These are phyloP conservation scores for Apiospora marii DNA, from an alignment of 2,329 filamentous ascomycete genomes.

Conservation along the genomic window DNA sequence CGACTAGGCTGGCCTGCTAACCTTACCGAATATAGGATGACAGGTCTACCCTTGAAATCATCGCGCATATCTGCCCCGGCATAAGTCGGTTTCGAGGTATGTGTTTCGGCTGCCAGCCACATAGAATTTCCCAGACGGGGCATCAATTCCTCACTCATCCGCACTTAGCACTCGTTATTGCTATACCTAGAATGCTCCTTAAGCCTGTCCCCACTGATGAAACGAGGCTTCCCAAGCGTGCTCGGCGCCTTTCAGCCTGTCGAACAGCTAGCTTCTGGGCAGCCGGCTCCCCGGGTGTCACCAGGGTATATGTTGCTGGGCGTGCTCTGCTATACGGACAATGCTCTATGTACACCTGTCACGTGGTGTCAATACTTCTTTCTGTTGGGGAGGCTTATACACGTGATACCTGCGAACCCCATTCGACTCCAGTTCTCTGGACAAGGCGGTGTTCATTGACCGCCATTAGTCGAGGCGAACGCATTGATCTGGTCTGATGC, in stretches of 20 bases:
- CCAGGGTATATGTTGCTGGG: neutral
- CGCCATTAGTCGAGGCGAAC: neutral
- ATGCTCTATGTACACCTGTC: neutral
- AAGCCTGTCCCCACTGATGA: constrained; percentile 3
- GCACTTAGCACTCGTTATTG: neutral
- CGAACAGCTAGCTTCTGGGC: neutral
- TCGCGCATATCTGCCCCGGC: constrained; percentile 2
- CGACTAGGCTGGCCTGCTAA: neutral
- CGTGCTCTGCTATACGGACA: neutral
- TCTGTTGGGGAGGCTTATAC: constrained; percentile 6
- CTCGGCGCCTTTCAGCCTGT: neutral
- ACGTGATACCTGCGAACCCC: neutral
- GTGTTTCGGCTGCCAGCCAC: constrained; percentile 7
- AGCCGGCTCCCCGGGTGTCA: constrained; percentile 9
- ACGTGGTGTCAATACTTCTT: constrained; percentile 5
- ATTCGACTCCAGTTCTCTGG: constrained; percentile 2
- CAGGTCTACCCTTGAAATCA: neutral
- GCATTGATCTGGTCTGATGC: constrained; percentile 6
- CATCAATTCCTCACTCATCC: neutral
- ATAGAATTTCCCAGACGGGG: neutral
- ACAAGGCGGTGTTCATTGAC: constrained; percentile 11
- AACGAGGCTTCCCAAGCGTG: neutral
- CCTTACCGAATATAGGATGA: constrained; percentile 7
- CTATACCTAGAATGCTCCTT: neutral
- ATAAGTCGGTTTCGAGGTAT: neutral